Percentiles rank a stretch among this genome's conserved stretches.
These are phyloP conservation scores for Cercospora berteroae DNA, from an alignment of 2,329 filamentous ascomycete genomes.

Conservation along the genomic window DNA sequence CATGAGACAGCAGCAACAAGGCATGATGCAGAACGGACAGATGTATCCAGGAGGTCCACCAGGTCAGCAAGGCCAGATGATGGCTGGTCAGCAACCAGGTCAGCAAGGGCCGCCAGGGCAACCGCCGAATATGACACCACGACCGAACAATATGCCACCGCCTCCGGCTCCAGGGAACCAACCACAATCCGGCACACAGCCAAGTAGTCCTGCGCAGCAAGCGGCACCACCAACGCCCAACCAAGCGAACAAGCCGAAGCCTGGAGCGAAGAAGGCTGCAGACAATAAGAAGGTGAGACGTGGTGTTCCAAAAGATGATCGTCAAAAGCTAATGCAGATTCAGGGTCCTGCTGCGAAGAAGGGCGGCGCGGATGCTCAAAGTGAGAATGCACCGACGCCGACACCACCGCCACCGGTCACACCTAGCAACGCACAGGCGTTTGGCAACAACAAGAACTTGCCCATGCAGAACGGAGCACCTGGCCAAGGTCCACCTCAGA, in stretches of 20 bases:
- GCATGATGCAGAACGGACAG: slow-evolving; percentile 32
- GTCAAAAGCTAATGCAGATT: neutral
- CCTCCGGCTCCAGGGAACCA: slow-evolving; percentile 48
- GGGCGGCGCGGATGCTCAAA: slow-evolving; percentile 42
- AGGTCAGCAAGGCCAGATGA: slow-evolving; percentile 38
- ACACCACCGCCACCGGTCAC: slow-evolving; percentile 51
- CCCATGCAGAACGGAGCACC: slow-evolving; percentile 37
- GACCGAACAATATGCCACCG: slow-evolving; percentile 61
- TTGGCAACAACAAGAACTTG: slow-evolving; percentile 38
- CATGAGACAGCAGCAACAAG: slow-evolving; percentile 33
- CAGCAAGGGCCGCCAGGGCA: slow-evolving; percentile 51
- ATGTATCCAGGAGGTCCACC: slow-evolving; percentile 39
- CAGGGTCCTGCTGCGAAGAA: slow-evolving; percentile 36
- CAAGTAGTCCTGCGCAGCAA: slow-evolving; percentile 48
- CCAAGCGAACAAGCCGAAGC: slow-evolving; percentile 68
- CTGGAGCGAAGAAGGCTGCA: slow-evolving; percentile 66
- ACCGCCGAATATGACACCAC: slow-evolving; percentile 64
- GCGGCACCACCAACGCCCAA: slow-evolving; percentile 72
- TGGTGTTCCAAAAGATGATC: neutral
- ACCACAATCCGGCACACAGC: slow-evolving; percentile 44
- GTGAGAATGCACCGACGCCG: slow-evolving; percentile 41
- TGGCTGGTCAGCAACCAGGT: slow-evolving; percentile 44
- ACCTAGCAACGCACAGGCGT: slow-evolving; percentile 42
- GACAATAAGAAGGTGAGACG: slow-evolving; percentile 51
- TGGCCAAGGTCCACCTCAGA: slow-evolving; percentile 36